Evolutionary conservation across 2,329 filamentous ascomycete species (phyloP).

Genomic region (Chaetomiaceae sp.): DNA sequence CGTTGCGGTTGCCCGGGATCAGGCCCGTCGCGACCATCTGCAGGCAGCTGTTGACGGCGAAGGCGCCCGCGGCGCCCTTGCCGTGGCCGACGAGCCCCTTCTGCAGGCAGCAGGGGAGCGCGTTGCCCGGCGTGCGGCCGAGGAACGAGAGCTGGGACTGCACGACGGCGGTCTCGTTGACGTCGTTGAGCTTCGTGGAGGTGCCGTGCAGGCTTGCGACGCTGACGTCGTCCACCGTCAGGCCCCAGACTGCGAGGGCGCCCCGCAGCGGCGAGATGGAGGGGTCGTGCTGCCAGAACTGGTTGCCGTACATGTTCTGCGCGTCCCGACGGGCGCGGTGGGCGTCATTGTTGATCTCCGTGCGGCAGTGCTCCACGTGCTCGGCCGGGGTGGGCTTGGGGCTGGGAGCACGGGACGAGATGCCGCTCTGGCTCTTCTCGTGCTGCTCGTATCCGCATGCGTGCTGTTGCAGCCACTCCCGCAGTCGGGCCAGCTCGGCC

Average conservation of each 20-base stretch:
- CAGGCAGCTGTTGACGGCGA: slow-evolving; percentile 33
- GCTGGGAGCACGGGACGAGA: too few relatives aligned
- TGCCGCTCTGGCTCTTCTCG: neutral
- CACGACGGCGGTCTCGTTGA: slow-evolving; percentile 36
- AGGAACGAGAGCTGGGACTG: slow-evolving; percentile 34
- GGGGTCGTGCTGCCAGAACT: neutral
- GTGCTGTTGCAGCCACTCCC: neutral
- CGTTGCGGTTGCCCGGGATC: slow-evolving; percentile 36
- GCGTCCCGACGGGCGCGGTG: neutral
- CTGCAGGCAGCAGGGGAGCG: slow-evolving; percentile 14
- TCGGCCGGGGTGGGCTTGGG: neutral
- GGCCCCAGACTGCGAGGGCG: slow-evolving; percentile 34
- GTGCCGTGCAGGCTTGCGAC: slow-evolving; percentile 40
- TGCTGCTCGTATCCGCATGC: neutral
- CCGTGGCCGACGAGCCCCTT: slow-evolving; percentile 23
- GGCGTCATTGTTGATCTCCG: neutral
- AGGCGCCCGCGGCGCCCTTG: slow-evolving; percentile 35
- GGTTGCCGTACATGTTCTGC: neutral
- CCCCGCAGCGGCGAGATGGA: slow-evolving; percentile 26
- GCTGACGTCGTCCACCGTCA: slow-evolving; percentile 36
- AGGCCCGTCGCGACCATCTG: slow-evolving; percentile 33
- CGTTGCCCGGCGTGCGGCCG: slow-evolving; percentile 33
- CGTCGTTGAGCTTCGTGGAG: slow-evolving; percentile 37
- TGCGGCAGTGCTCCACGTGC: neutral
- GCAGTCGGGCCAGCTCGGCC: neutral